Percentiles rank a stretch among this genome's conserved stretches.
phyloP scores from a whole-genome alignment of 192 early-diverging fungal genomes.

The Coemansia sp. region DNA sequence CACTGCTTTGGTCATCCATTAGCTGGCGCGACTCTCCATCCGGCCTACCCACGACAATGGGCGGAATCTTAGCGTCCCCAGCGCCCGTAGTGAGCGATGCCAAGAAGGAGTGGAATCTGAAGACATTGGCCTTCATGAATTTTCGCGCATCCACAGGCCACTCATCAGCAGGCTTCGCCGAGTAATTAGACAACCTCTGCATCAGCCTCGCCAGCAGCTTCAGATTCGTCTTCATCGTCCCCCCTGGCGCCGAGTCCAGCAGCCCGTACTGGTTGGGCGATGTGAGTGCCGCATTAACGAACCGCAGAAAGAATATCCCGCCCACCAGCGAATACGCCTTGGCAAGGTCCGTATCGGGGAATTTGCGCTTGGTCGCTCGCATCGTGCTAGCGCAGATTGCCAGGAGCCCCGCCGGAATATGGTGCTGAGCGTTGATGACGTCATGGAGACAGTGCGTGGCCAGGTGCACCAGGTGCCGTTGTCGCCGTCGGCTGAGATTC shows the following conservation, averaged over 20 bases:
- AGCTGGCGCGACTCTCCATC: not conserved
- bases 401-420: constrained; percentile 29
- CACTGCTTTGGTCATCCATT: constrained; percentile 6
- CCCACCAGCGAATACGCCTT: constrained; percentile 43
- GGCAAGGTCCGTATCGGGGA: constrained; percentile 22
- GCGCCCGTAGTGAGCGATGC: constrained; percentile 22
- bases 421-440: constrained; percentile 27
- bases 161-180: constrained; percentile 32
- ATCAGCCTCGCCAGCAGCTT: constrained; percentile 43
- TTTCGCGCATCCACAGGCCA: constrained; percentile 39
- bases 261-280: constrained; percentile 44
- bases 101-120: constrained; percentile 26
- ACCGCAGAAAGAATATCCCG: constrained; percentile 49
- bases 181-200: constrained; percentile 47
- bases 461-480: constrained; percentile 31
- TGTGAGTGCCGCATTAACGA: constrained; percentile 42
- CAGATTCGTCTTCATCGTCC: constrained; percentile 32
- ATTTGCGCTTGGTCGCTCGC: constrained; percentile 23
- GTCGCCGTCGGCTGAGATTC: constrained; percentile 47
- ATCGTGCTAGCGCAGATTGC: constrained; percentile 40
- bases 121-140: constrained; percentile 35
- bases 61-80: not conserved
- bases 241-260: constrained; percentile 13
- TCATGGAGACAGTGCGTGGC: constrained; percentile 41
- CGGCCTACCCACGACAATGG: not conserved